Evolutionary conservation across 2,329 filamentous ascomycete species (phyloP), one percentile per base, ranked within the genome.

Genomic region (Pyrenophora graminea): DNA sequence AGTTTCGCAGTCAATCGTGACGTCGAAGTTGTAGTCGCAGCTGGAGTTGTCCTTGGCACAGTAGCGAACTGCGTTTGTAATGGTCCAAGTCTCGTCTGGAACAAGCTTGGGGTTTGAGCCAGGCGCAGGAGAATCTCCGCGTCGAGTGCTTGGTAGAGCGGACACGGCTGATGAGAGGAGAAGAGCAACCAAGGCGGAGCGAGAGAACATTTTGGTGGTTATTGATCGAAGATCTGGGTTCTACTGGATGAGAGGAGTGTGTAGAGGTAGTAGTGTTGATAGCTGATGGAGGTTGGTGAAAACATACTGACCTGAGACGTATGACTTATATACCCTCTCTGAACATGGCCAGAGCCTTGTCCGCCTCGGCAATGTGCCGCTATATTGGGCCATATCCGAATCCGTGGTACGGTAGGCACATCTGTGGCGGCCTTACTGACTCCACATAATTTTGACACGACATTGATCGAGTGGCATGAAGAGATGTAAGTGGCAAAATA

Each of bases 21-120:
- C 18, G 25, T 45, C 45, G 12, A 60, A 60, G 42, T 60, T 58
- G 49, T 60, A 60, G 42, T 60, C 57, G 49, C 57, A 60, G 19
- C 57, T 51, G 1, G 51, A 42, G 47, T 60, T 60, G 33, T 36
- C 55, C 17, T 53, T 46, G 21, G 42, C 31, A 40, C 57, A 60
- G 45, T 60, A 58, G 13, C 57, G 57, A 32, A 13, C 56, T 6
- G 57, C 21, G 39, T 49, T 44, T 15, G 53, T 19, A 17, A 60
- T 41, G 12, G 55, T 33, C 57, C 57, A 60, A 15, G 57, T 51
- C 36, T 58, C 58, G 27, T 45, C 56, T n/a, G 33, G 27, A 13
- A 48, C 48, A 21, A 47, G 45, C 17, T 44, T 41, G n/a, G 54
- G 54, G 15, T 15, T 15, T 15, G 15, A 15, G 15, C 15, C 15